Evolutionary conservation across 306 rosid species (phyloP).

Genomic region (Parietaria judaica): DNA sequence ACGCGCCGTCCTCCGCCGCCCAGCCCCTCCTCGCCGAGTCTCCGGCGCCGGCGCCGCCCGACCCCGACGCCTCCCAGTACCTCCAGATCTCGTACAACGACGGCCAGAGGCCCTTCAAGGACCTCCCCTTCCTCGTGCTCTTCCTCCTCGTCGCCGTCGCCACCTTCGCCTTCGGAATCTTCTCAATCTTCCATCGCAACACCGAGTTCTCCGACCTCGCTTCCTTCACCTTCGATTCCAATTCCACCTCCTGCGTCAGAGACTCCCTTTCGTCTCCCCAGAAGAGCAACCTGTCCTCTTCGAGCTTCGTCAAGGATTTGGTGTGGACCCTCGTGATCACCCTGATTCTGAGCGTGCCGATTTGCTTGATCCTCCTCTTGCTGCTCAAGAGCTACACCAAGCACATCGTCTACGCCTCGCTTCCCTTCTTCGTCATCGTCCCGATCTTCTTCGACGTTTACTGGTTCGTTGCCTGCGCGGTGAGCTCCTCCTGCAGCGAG

Average conservation of each 20-base stretch:
- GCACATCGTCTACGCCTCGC: conserved; percentile 57
- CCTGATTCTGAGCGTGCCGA: conserved; percentile 50
- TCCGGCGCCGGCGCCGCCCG: conserved; percentile 27
- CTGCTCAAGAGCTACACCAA: conserved; percentile 70
- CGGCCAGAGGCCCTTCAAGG: conserved; percentile 57
- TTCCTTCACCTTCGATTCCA: conserved; percentile 42
- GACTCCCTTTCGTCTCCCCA: conserved; percentile 5
- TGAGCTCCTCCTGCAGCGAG: conserved; percentile 47
- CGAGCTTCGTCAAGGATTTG: conserved; percentile 32
- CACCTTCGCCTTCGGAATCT: conserved; percentile 70
- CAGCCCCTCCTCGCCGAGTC: conserved; percentile 56
- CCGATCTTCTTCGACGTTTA: conserved; percentile 75
- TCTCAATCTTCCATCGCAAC: conserved; percentile 55
- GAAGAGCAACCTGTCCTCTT: conserved; percentile 20
- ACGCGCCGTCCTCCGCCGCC: conserved; percentile 36
- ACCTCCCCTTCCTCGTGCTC: conserved; percentile 60
- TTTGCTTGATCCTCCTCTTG: conserved; percentile 50
- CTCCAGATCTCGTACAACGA: conserved; percentile 68
- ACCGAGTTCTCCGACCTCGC: conserved; percentile 34
- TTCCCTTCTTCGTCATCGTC: conserved; percentile 57
- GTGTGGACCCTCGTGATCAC: conserved; percentile 72
- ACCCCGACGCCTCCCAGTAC: conserved; percentile 53
- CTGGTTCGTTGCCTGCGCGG: conserved; percentile 85
- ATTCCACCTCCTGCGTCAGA: conserved; percentile 47
- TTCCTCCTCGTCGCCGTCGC: conserved; percentile 52